Conservation (phyloP, 345 rosid genomes). For the Alliaria petiolata region DNA sequence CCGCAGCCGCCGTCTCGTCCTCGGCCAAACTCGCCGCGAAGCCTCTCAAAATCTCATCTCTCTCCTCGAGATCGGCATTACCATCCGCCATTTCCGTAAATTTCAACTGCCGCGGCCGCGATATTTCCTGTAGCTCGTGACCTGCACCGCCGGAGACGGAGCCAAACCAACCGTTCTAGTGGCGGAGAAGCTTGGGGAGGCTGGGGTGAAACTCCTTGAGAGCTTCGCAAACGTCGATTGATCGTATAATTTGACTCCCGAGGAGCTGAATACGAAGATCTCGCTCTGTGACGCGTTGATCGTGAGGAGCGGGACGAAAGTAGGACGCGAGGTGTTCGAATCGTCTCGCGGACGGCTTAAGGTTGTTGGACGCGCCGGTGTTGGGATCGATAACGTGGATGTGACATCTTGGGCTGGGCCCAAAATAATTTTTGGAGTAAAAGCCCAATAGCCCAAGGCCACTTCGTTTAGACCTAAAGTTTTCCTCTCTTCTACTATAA, state of each 20-base stretch:
- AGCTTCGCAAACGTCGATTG: conserved; percentile 68
- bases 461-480: too few relatives aligned
- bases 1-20: background rate
- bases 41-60: conserved; percentile 29
- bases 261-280: conserved; percentile 85
- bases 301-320: conserved; percentile 77
- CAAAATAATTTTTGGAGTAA: too few relatives aligned
- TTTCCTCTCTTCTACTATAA: too few relatives aligned
- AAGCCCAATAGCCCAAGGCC: too few relatives aligned
- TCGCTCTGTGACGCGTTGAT: conserved; percentile 78
- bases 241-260: conserved; percentile 63
- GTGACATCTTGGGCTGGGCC: too few relatives aligned
- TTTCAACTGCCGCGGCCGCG: background rate
- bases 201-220: conserved; percentile 52
- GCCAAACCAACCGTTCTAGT: conserved; percentile 67
- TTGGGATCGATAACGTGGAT: conserved; percentile 87
- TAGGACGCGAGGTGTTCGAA: conserved; percentile 67
- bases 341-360: conserved; percentile 63
- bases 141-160: conserved; percentile 36
- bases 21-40: conserved; percentile 16
- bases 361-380: conserved; percentile 92
- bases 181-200: conserved; percentile 78
- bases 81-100: conserved; percentile 25
- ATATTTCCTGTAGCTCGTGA: background rate
- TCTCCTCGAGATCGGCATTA: conserved; percentile 37